A percentile compares a stretch with the other conserved stretches of the same genome.
These are phyloP conservation scores for Fusarium compactum DNA, from an alignment of 2,329 filamentous ascomycete genomes.

Conservation along the genomic window DNA sequence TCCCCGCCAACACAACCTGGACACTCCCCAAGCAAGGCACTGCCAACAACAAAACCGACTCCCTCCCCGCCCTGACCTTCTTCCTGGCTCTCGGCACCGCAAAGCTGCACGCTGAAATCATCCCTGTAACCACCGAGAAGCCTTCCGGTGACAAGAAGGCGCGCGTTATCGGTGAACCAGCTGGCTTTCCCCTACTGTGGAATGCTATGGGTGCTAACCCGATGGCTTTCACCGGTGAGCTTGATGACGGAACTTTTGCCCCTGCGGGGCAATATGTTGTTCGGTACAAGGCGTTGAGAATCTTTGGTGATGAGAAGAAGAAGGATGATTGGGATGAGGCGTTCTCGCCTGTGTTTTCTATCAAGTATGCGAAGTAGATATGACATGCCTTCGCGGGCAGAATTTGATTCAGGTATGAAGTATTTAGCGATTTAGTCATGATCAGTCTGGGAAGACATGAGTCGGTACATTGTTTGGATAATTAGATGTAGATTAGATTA, in stretches of 20 bases:
- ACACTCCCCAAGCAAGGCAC: slow-evolving; percentile 57
- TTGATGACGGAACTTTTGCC: slow-evolving; percentile 61
- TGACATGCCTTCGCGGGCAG: background rate
- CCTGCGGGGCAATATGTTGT: slow-evolving; percentile 64
- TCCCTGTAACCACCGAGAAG: slow-evolving; percentile 50
- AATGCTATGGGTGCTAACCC: slow-evolving; percentile 44
- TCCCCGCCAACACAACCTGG: slow-evolving; percentile 55
- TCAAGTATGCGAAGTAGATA: slow-evolving; percentile 54
- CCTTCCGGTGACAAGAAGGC: slow-evolving; percentile 47
- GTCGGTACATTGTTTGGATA: background rate
- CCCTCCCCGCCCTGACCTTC: slow-evolving; percentile 56
- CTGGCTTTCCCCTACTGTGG: slow-evolving; percentile 56
- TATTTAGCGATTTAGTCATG: background rate
- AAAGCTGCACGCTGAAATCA: slow-evolving; percentile 58
- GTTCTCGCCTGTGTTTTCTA: slow-evolving; percentile 58
- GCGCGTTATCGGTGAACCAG: slow-evolving; percentile 58
- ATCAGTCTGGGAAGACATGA: background rate
- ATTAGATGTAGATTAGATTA: slow-evolving; percentile 2
- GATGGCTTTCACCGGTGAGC: slow-evolving; percentile 59
- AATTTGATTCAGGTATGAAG: slow-evolving; percentile 17
- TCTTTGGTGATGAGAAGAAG: slow-evolving; percentile 62
- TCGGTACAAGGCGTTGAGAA: slow-evolving; percentile 60
- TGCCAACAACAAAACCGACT: slow-evolving; percentile 43
- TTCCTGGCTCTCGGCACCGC: slow-evolving; percentile 60
- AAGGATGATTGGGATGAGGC: slow-evolving; percentile 61